Evolutionary conservation across 2,329 filamentous ascomycete genomes (phyloP), one percentile per base, ranked within the genome.

Genomic region (Verticillium tricorpus): DNA sequence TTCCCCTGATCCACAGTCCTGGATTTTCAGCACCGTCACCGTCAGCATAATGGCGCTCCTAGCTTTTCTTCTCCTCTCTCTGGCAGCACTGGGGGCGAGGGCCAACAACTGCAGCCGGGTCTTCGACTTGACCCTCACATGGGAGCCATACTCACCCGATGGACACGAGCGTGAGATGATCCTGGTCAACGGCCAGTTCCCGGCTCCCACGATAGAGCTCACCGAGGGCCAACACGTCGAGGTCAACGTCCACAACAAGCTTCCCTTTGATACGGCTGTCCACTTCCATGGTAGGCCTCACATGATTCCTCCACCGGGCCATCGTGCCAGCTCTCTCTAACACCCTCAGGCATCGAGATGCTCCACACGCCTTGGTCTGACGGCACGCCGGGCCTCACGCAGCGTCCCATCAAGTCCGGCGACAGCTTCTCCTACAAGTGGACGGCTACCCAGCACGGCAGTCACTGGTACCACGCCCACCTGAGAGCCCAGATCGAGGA

Each of bases 391-490:
- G 85, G 85, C 2, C 69, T 88, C 2, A 79, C 80, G 1, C 85
- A 88, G 66, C 73, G 73, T 3, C 73, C 79, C 3, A 86, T 88
- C 60, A 67, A 72, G 14, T 78, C 83, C 1, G 79, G 80, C 1
- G 67, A 69, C 3, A 76, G 70, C 32, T 88, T 82, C 66, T 74
- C 76, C 0, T 85, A 88, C 67, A 74, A 73, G 35, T 89, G 82
- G 75, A 78, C 73, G n/a, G 85, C 85, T 0, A 77, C 76, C 0
- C 79, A 85, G 60, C 81, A 84, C 66, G 86, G 86, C 3, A 81
- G 79, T 52, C 86, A 84, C 71, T 87, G 82, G 77, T 89, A 88
- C 65, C 86, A 88, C 71, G 79, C 83, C 0, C 86, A 89, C 67
- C 76, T 77, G 28, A 73, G 75, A 1, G 78, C 79, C 1, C 85